Percentiles rank a stretch among this genome's conserved stretches.
phyloP scores from a whole-genome alignment of 306 rosid species.

The Cucurbita argyrosperma region DNA sequence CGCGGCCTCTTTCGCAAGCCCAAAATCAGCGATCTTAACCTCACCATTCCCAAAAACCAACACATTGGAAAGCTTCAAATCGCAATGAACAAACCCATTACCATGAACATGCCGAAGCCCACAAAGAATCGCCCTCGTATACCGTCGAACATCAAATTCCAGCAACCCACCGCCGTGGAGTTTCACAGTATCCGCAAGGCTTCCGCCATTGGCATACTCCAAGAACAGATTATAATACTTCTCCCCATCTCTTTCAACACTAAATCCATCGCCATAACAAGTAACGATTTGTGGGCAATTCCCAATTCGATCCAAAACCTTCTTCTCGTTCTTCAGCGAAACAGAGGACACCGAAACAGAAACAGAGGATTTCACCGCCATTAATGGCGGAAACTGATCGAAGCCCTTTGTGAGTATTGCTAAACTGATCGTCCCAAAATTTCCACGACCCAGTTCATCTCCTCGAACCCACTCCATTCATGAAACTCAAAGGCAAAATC shows the following conservation, averaged over 20 bases:
- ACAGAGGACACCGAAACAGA: not conserved
- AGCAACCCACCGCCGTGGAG: slow-evolving; percentile 27
- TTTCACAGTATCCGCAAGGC: slow-evolving; percentile 32
- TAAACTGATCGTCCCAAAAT: slow-evolving; percentile 2
- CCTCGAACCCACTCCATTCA: slow-evolving; percentile 10
- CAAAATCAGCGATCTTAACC: slow-evolving; percentile 63
- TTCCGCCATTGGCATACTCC: slow-evolving; percentile 54
- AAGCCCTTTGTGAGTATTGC: not conserved
- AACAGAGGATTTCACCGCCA: slow-evolving; percentile 46
- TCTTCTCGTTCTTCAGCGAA: slow-evolving; percentile 40
- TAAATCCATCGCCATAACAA: slow-evolving; percentile 33
- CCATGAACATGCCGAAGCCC: slow-evolving; percentile 40
- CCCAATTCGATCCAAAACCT: slow-evolving; percentile 23
- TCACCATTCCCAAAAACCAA: slow-evolving; percentile 37
- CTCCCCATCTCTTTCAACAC: slow-evolving; percentile 23
- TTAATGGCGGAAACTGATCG: slow-evolving; percentile 6
- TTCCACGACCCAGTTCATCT: not conserved
- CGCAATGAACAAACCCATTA: slow-evolving; percentile 67
- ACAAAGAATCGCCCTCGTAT: slow-evolving; percentile 27
- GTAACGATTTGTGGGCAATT: slow-evolving; percentile 29
- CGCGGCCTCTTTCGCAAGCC: slow-evolving; percentile 34
- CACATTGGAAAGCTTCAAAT: slow-evolving; percentile 56
- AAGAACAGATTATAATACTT: slow-evolving; percentile 31
- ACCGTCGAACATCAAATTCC: slow-evolving; percentile 23
- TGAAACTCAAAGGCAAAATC: not conserved